Evolutionary conservation across 2,329 filamentous ascomycete species (phyloP).

Genomic region (Coccinonectria pachysandricola): DNA sequence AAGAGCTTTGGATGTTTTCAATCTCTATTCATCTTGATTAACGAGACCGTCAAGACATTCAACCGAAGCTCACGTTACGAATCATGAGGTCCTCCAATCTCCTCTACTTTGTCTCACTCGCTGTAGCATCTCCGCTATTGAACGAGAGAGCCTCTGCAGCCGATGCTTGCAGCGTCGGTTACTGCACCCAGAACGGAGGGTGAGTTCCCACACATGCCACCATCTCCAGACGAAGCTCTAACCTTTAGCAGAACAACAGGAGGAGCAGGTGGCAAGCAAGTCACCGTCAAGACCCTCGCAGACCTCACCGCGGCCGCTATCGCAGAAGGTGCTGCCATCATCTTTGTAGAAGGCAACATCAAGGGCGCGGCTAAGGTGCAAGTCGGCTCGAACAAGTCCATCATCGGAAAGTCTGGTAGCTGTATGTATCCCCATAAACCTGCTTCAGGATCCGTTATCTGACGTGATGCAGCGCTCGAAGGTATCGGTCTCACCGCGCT

Average conservation of each 20-base stretch:
- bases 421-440: conserved; percentile 4
- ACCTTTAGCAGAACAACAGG: conserved; percentile 8
- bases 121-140: too few species aligned
- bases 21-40: too few species aligned
- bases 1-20: too few species aligned
- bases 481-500: conserved; percentile 11
- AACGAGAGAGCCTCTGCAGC: too few species aligned
- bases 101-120: too few species aligned
- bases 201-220: not conserved
- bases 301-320: conserved; percentile 9
- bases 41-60: too few species aligned
- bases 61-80: too few species aligned
- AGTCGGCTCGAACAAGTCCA: conserved; percentile 13
- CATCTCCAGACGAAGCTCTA: fast-evolving
- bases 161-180: conserved; percentile 8
- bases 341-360: conserved; percentile 12
- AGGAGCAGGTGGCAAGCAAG: conserved; percentile 6
- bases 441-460: not conserved
- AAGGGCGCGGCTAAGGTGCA: conserved; percentile 15
- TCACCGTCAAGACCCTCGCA: conserved; percentile 9
- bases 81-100: too few species aligned
- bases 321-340: conserved; percentile 6
- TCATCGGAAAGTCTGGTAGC: conserved; percentile 13
- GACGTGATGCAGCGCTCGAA: conserved; percentile 7
- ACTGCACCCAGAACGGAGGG: conserved; percentile 15